Percentiles rank a stretch among this genome's conserved stretches.
Evolutionary conservation across 2,329 filamentous ascomycete genomes (phyloP).

Genomic region (Calonectria montana): DNA sequence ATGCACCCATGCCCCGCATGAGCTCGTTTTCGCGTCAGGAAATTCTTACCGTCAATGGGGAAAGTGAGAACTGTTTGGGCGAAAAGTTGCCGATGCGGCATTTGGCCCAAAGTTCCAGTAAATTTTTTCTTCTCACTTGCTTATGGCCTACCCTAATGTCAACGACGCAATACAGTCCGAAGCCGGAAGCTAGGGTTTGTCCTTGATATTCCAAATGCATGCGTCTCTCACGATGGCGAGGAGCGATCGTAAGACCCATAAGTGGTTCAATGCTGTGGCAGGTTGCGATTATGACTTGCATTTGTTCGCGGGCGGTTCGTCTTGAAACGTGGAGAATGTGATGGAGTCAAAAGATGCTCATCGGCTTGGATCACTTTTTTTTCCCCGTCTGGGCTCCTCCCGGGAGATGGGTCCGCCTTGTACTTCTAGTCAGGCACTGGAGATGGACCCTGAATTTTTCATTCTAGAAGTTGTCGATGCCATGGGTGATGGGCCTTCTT

Average conservation of each 20-base stretch:
- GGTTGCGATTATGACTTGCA: conserved; percentile 14
- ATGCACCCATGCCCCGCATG: conserved; percentile 6
- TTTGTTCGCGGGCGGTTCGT: conserved; percentile 5
- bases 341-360: conserved; percentile 24
- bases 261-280: conserved; percentile 3
- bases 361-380: conserved; percentile 17
- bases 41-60: not conserved
- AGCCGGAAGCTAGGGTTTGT: not conserved
- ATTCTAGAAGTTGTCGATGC: conserved; percentile 40
- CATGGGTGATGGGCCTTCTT: conserved; percentile 39
- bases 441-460: conserved; percentile 28
- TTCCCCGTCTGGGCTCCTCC: conserved; percentile 29
- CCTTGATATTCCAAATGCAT: not conserved
- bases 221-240: not conserved
- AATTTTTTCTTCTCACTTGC: not conserved
- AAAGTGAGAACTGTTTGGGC: not conserved
- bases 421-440: conserved; percentile 42
- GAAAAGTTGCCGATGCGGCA: conserved; percentile 4
- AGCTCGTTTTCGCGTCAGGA: conserved; percentile 2
- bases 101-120: not conserved
- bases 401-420: conserved; percentile 35
- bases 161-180: not conserved
- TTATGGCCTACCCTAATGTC: not conserved
- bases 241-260: conserved; percentile 1
- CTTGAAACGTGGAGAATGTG: conserved; percentile 30